Base-by-base conservation (phyloP, 345 rosid genomes). In the Schrenkiella parvula region DNA sequence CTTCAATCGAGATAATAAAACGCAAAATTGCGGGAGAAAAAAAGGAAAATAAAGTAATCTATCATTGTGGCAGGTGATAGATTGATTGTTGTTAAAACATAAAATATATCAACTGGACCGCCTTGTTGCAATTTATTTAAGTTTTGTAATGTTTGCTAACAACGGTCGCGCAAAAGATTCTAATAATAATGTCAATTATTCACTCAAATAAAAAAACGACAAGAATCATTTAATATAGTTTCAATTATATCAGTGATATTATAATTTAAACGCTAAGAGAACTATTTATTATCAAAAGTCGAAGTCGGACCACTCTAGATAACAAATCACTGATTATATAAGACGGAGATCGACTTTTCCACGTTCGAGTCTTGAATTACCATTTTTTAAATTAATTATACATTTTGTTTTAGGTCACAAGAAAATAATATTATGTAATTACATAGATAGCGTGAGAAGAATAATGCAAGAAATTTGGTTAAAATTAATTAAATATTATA, bases 21-120 rank as follows among this genome's bases (percentile, higher is more conserved):
- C 15, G 26, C 34, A 6, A 32, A 21, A 8, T 22, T n/a, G 11
- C 38, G 29, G 29, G 4, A 28, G 4, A 28, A 28, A 62, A 31
- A n/a, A 19, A n/a, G n/a, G n/a, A n/a, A n/a, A n/a, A n/a, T n/a
- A n/a, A n/a, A 43, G 2, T 57, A 21, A 48, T 37, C 18, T 35
- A 48, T 11, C 57, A 15, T n/a, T 58, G 46, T 32, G 37, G 58
- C 52, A 71, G 34, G 59, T 70, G 58, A 25, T 39, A 38, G 51
- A 51, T 23, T 22, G 22, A 39, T 32, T 42, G n/a, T 50, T 9
- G 66, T 38, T n/a, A n/a, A n/a, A 35, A 53, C 76, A 42, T 53
- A 12, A 7, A 25, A 23, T 64, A 42, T 37, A 52, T 29, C 41
- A 23, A 29, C 53, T 63, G n/a, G 70, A 62, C 70, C 70, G 64